Evolutionary conservation across 139 green algal genomes (phyloP), one percentile per base, ranked within the genome.

Genomic region (Pseudopediastrum boryanum): DNA sequence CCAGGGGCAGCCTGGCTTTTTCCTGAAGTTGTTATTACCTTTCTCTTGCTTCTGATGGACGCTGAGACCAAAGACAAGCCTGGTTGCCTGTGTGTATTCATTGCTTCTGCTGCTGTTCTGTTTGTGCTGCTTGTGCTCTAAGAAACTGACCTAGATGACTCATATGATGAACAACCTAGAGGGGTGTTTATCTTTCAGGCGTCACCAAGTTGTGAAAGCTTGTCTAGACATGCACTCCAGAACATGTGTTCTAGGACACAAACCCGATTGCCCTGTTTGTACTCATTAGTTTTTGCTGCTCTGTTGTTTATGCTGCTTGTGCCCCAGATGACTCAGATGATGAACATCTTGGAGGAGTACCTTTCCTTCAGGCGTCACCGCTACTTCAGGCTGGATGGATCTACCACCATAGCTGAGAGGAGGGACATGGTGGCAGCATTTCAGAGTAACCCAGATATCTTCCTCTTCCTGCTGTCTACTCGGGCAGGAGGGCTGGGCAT

Each of bases 101-200:
- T n/a, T n/a, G n/a, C n/a, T n/a, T n/a, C n/a, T n/a, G n/a, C n/a
- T n/a, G n/a, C n/a, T n/a, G n/a, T n/a, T n/a, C n/a, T n/a, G n/a
- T n/a, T n/a, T n/a, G n/a, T n/a, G n/a, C n/a, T n/a, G n/a, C n/a
- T n/a, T n/a, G n/a, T n/a, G n/a, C n/a, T n/a, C n/a, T n/a, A n/a
- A n/a, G n/a, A n/a, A n/a, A n/a, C n/a, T n/a, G n/a, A 3, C 19
- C 8, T 87, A 95, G 82, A 93, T 95, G 90, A 95, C 90, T 25
- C 84, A 81, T 43, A 90, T 93, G 89, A 84, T 93, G 79, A 84
- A 94, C 83, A 85, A 93, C 35, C 77, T 93, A 38, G 79, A 84
- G 62, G 79, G 75, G 33, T 25, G 52, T 13, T 54, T 67, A 46
- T 58, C 46, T 2, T 81, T 79, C 42, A 50, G 79, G 10, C 52